These are phyloP conservation scores for Linderniella brevidens DNA, from an alignment of 257 asterid species.

Conservation along the genomic window DNA sequence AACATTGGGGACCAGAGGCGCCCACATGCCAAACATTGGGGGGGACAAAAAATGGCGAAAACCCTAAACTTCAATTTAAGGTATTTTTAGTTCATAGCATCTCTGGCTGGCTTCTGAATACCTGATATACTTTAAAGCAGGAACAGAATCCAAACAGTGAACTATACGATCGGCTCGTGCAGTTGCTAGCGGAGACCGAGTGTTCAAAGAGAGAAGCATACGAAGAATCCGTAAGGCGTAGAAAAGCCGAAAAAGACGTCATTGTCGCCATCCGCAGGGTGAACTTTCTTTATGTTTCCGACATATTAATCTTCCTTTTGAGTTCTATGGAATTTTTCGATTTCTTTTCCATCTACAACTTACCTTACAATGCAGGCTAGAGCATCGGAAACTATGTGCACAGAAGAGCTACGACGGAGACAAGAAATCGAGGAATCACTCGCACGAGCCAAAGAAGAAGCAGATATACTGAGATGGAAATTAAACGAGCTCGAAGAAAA, in stretches of 20 bases:
- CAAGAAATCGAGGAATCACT: conserved; percentile 59
- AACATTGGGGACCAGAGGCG: too few species aligned
- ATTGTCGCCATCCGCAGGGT: conserved; percentile 38
- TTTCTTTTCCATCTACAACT: too few species aligned
- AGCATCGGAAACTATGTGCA: conserved; percentile 32
- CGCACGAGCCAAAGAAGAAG: conserved; percentile 35
- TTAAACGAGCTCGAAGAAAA: conserved; percentile 28
- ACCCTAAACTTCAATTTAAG: too few species aligned
- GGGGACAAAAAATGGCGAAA: too few species aligned
- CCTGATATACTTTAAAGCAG: conserved; percentile 26
- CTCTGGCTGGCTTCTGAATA: not conserved
- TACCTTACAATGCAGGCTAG: conserved; percentile 37
- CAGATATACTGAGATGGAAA: conserved; percentile 28
- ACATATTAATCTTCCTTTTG: too few species aligned
- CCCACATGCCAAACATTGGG: too few species aligned
- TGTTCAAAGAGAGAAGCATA: conserved; percentile 53
- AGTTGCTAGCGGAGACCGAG: conserved; percentile 53
- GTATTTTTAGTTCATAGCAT: conserved; percentile 2
- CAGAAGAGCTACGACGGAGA: conserved; percentile 38
- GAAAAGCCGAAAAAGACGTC: conserved; percentile 61
- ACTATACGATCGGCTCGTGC: conserved; percentile 43
- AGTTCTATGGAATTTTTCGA: too few species aligned
- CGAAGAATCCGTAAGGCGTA: conserved; percentile 48
- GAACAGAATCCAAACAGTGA: conserved; percentile 32
- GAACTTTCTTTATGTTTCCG: conserved; percentile 12